Evolutionary conservation across 495 filamentous ascomycete species (phyloP).

Genomic region (Aeminium ludgeri): DNA sequence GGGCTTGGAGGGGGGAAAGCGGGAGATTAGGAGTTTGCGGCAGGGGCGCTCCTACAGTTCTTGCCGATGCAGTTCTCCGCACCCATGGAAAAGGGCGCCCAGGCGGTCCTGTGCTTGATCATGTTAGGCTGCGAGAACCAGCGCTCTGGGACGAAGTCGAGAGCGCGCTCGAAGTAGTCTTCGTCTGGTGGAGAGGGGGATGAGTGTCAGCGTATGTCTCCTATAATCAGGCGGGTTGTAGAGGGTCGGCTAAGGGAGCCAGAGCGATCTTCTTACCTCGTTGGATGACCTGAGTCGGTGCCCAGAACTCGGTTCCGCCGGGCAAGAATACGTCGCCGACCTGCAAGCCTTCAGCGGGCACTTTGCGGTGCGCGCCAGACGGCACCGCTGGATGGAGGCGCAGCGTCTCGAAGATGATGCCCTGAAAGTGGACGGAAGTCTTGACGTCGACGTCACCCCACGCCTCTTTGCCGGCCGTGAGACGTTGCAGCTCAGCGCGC

Average conservation of each 20-base stretch:
- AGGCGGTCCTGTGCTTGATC: constrained; percentile 30
- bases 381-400: constrained; percentile 36
- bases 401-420: constrained; percentile 38
- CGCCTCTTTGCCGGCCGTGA: not conserved
- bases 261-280: no score
- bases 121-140: constrained; percentile 33
- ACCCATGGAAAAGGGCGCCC: constrained; percentile 33
- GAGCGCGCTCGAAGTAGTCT: constrained; percentile 22
- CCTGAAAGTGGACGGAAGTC: constrained; percentile 24
- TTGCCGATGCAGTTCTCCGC: constrained; percentile 35
- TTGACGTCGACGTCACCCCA: constrained; percentile 10
- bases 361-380: constrained; percentile 26
- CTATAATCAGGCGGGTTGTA: no score
- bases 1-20: no score
- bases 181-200: constrained; percentile 13
- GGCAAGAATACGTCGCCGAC: constrained; percentile 32
- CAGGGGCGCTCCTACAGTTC: no score
- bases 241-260: no score
- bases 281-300: constrained; percentile 32
- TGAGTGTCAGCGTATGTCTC: no score
- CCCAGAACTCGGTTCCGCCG: constrained; percentile 25
- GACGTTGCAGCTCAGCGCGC: constrained; percentile 4
- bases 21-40: no score
- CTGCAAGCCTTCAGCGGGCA: constrained; percentile 29
- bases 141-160: constrained; percentile 39